Conservation (phyloP, 2,329 filamentous ascomycete species). For the Sarocladium strictum region DNA sequence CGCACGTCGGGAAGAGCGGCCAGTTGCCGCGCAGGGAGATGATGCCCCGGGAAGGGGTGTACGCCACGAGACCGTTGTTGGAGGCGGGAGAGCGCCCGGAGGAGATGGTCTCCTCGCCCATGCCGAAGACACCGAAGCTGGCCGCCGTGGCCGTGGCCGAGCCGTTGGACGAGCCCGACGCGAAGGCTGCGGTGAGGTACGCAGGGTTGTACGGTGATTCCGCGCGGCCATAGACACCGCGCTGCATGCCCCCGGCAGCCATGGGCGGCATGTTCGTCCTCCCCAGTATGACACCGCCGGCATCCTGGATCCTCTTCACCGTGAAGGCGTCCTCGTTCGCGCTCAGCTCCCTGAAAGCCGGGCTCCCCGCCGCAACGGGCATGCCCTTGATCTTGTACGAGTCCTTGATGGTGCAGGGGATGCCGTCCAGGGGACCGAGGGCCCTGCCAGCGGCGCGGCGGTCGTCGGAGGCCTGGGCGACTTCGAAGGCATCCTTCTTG, state of each 20-base stretch:
- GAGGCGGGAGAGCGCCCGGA: conserved; percentile 50
- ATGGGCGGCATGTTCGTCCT: conserved; percentile 54
- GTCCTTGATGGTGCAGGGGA: conserved; percentile 54
- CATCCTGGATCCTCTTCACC: conserved; percentile 36
- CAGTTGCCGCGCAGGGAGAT: conserved; percentile 47
- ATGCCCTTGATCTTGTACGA: conserved; percentile 48
- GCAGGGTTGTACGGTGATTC: conserved; percentile 49
- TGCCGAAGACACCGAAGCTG: conserved; percentile 45
- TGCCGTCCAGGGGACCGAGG: conserved; percentile 39
- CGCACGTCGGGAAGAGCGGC: conserved; percentile 51
- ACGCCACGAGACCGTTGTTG: conserved; percentile 50
- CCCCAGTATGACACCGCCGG: conserved; percentile 30
- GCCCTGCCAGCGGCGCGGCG: conserved; percentile 14
- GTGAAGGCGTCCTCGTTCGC: conserved; percentile 47
- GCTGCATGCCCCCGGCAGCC: conserved; percentile 52
- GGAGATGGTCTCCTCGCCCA: conserved; percentile 50
- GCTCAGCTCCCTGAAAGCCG: conserved; percentile 43
- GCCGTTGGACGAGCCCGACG: conserved; percentile 53
- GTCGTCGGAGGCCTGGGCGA: conserved; percentile 23
- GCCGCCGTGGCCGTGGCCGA: conserved; percentile 44
- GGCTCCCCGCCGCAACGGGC: conserved; percentile 47
- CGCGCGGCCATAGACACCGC: conserved; percentile 49
- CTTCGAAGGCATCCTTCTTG: conserved; percentile 19
- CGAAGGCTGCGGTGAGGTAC: conserved; percentile 48
- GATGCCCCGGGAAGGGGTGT: conserved; percentile 47